Evolutionary conservation across 192 early-diverging fungal genomes (phyloP).

Genomic region (Obelidium mucronatum): DNA sequence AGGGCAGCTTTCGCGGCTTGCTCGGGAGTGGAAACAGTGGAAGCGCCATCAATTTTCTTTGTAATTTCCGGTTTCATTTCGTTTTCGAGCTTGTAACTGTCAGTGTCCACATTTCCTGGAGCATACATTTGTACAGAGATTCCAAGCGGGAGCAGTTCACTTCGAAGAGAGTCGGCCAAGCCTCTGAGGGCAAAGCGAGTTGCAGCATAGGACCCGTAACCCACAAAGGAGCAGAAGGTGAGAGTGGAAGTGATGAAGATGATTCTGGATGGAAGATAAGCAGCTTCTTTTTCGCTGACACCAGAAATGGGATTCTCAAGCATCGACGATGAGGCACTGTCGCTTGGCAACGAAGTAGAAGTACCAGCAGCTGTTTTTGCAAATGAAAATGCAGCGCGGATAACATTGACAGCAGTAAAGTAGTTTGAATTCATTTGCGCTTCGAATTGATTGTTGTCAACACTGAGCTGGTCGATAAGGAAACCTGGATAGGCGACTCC

Average conservation of each 20-base stretch:
- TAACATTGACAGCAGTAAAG: slow-evolving; percentile 36
- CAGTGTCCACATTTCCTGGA: slow-evolving; percentile 56
- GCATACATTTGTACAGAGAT: slow-evolving; percentile 43
- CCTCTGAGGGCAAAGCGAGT: slow-evolving; percentile 53
- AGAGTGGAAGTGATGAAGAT: slow-evolving; percentile 46
- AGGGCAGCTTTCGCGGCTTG: slow-evolving; percentile 39
- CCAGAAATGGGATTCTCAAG: background rate
- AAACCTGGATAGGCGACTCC: slow-evolving; percentile 20
- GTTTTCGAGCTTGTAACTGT: slow-evolving; percentile 51
- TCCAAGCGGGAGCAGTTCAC: slow-evolving; percentile 44
- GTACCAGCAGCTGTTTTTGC: background rate
- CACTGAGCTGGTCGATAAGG: background rate
- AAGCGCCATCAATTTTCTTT: slow-evolving; percentile 47
- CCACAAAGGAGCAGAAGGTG: slow-evolving; percentile 44
- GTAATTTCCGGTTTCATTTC: slow-evolving; percentile 53
- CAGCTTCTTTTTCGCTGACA: background rate
- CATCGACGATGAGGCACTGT: no score
- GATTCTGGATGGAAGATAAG: slow-evolving; percentile 35
- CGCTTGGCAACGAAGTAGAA: background rate
- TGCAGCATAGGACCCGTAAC: slow-evolving; percentile 46
- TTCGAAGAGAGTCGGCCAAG: slow-evolving; percentile 44
- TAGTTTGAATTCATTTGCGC: slow-evolving; percentile 53
- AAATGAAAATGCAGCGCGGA: slow-evolving; percentile 40
- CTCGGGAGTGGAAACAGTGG: slow-evolving; percentile 35
- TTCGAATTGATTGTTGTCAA: slow-evolving; percentile 1